Conservation (phyloP, 129 eudicot genomes). For the Tagetes patula region DNA sequence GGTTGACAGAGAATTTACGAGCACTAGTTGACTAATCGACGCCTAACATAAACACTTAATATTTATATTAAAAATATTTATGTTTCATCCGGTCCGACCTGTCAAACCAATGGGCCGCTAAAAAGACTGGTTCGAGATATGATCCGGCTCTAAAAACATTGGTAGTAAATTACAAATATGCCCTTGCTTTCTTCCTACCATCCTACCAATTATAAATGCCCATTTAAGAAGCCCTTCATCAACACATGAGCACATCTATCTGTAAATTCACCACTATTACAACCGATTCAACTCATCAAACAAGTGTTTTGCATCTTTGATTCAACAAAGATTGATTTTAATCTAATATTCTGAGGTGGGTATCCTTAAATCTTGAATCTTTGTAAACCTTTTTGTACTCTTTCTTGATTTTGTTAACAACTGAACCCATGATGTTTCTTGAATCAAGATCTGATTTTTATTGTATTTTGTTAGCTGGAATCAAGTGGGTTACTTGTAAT, state of each 20-base stretch:
- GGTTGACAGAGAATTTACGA: too few species aligned
- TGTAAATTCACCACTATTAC: conserved; percentile 17
- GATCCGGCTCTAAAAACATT: neutral
- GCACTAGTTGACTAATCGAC: too few species aligned
- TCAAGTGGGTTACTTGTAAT: conserved; percentile 29
- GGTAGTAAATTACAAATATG: conserved; percentile 19
- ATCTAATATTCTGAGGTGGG: conserved; percentile 33
- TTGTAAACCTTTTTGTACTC: conserved; percentile 19
- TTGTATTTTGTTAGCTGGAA: conserved; percentile 16
- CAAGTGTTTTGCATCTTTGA: conserved; percentile 16
- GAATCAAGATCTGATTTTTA: conserved; percentile 29
- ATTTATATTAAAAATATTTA: too few species aligned
- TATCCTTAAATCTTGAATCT: conserved; percentile 33
- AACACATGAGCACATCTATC: conserved; percentile 18
- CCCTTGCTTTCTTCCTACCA: conserved; percentile 17
- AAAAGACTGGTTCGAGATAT: too few species aligned
- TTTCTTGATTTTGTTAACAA: conserved; percentile 18
- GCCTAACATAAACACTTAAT: too few species aligned
- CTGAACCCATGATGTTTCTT: conserved; percentile 12
- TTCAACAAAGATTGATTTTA: conserved; percentile 27
- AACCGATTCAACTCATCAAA: conserved; percentile 22
- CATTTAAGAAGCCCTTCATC: conserved; percentile 19
- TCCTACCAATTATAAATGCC: neutral
- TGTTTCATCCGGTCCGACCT: too few species aligned
- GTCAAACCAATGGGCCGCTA: too few species aligned